Percentiles rank a stretch among this genome's conserved stretches.
Evolutionary conservation across 2,329 filamentous ascomycete species (phyloP).

Genomic region (Drechslera avenae): DNA sequence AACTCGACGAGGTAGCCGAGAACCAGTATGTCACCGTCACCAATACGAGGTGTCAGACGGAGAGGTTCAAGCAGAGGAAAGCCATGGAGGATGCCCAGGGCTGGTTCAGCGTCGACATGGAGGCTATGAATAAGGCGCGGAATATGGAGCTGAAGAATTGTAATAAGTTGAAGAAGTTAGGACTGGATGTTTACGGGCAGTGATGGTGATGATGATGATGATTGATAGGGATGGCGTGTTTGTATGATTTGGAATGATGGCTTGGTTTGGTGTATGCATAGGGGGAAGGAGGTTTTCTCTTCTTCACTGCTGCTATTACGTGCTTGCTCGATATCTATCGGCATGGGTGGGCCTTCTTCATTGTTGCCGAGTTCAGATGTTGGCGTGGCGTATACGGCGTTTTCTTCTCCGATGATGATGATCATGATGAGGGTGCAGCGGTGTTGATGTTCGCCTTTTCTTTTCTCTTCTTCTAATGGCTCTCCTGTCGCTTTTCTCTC

Average conservation of each 20-base stretch:
- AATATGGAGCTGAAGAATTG: slow-evolving; percentile 66
- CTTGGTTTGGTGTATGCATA: no score
- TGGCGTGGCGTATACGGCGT: slow-evolving; percentile 8
- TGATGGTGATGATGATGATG: neutral
- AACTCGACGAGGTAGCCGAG: slow-evolving; percentile 81
- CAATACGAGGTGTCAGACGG: slow-evolving; percentile 73
- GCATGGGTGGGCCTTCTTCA: no score
- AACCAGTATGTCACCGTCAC: slow-evolving; percentile 70
- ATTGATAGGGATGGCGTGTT: neutral
- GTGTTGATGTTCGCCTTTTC: no score
- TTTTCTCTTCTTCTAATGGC: neutral
- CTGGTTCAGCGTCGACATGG: slow-evolving; percentile 82
- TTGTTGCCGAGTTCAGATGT: slow-evolving; percentile 6
- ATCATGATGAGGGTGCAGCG: no score
- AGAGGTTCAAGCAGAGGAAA: slow-evolving; percentile 68
- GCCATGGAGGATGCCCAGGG: slow-evolving; percentile 80
- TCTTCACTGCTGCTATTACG: neutral
- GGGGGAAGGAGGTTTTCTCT: no score
- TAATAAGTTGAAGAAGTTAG: slow-evolving; percentile 59
- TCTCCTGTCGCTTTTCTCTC: neutral
- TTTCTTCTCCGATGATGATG: no score
- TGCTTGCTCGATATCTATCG: no score
- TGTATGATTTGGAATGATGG: neutral
- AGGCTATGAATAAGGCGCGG: slow-evolving; percentile 75
- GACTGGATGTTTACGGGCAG: slow-evolving; percentile 17